Evolutionary conservation across 306 rosid genomes (phyloP).

Genomic region (Coriaria nepalensis): DNA sequence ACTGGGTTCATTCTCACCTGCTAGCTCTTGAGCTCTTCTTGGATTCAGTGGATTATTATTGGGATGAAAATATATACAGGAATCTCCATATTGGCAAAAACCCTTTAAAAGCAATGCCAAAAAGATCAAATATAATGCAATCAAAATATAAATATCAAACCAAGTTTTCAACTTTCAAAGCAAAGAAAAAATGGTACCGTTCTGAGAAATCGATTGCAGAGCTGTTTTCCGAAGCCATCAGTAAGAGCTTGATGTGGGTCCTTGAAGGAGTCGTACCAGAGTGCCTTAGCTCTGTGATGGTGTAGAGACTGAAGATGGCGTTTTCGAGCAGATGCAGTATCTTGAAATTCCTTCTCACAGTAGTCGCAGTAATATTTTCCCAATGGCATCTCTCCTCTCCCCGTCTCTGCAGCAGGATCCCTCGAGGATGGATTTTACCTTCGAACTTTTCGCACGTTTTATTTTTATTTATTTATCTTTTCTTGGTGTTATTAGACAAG

Average conservation of each 20-base stretch:
- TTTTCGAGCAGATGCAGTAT: conserved; percentile 49
- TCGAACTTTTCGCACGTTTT: too few species aligned
- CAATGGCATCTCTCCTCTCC: conserved; percentile 24
- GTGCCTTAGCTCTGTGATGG: conserved; percentile 67
- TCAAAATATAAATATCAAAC: neutral
- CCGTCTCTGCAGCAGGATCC: too few species aligned
- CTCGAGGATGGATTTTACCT: too few species aligned
- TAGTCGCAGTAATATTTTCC: conserved; percentile 67
- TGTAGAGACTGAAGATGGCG: conserved; percentile 59
- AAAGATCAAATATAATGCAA: neutral
- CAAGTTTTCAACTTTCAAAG: neutral
- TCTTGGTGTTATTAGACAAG: too few species aligned
- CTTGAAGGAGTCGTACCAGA: conserved; percentile 77
- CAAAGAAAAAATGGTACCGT: conserved; percentile 28
- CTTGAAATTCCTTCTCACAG: conserved; percentile 72
- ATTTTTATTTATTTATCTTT: too few species aligned
- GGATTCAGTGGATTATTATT: conserved; percentile 19
- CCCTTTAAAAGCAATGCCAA: conserved; percentile 18
- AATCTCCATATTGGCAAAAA: conserved; percentile 56
- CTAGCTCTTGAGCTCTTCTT: conserved; percentile 11
- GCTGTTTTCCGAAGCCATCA: conserved; percentile 18
- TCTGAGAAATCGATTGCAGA: conserved; percentile 54
- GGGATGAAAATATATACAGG: conserved; percentile 72
- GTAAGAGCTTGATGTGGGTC: conserved; percentile 20
- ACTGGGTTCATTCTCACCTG: conserved; percentile 14